Conservation (phyloP, 805 yeast genomes). For the Metschnikowia drakensbergensis region DNA sequence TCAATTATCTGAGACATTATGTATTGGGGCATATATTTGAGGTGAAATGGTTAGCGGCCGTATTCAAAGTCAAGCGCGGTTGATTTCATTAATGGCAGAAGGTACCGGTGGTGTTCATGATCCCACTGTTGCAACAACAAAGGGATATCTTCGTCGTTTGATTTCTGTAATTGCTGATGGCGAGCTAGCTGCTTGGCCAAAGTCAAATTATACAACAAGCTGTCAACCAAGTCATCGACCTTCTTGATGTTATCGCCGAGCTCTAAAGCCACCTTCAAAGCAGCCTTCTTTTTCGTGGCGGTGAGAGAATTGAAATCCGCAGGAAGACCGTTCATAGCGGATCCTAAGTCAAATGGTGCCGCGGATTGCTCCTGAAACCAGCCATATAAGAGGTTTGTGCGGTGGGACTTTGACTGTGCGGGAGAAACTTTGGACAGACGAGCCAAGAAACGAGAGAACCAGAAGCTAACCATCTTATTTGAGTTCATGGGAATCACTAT, state of each 20-base stretch:
- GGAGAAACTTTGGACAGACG: conserved; percentile 12
- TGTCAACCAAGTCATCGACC: conserved; percentile 65
- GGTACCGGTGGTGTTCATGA: conserved; percentile 10
- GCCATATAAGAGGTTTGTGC: conserved; percentile 12
- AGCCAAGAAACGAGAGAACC: conserved; percentile 34
- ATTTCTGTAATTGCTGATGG: conserved; percentile 8
- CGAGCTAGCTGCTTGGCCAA: conserved; percentile 11
- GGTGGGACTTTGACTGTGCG: conserved; percentile 11
- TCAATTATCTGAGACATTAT: conserved; percentile 9
- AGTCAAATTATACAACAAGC: conserved; percentile 51
- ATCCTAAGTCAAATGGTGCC: conserved; percentile 12
- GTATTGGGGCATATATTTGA: background rate
- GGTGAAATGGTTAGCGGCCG: background rate
- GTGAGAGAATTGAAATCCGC: conserved; percentile 5
- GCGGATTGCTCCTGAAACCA: conserved; percentile 13
- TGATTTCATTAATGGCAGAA: conserved; percentile 5
- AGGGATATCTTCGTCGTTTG: conserved; percentile 5
- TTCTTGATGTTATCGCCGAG: conserved; percentile 27
- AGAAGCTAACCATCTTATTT: conserved; percentile 34
- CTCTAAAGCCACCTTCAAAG: conserved; percentile 7
- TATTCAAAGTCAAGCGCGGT: background rate
- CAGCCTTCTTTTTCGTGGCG: conserved; percentile 7
- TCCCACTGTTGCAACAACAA: conserved; percentile 11
- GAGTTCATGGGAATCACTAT: conserved; percentile 36
- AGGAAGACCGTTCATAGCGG: conserved; percentile 4